phyloP scores from a whole-genome alignment of 306 rosid genomes.

The Abrus precatorius region DNA sequence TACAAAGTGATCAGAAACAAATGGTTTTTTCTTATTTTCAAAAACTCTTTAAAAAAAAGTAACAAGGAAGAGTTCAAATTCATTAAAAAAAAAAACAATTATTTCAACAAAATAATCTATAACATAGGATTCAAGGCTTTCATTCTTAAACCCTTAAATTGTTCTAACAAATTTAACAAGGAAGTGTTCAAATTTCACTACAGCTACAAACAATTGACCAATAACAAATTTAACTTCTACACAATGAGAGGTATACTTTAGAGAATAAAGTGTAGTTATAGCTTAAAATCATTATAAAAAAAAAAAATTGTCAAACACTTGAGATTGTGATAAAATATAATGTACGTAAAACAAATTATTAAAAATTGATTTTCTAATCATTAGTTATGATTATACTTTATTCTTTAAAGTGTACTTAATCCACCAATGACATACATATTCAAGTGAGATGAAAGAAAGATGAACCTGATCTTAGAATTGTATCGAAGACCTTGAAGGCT shows the following conservation, averaged over 20 bases:
- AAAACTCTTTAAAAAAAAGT: not conserved
- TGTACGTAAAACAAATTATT: not conserved
- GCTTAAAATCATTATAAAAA: not conserved
- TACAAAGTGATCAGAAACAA: not conserved
- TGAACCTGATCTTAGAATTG: slow-evolving; percentile 86
- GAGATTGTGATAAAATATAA: not conserved
- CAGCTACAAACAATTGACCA: not conserved
- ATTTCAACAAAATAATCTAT: not conserved
- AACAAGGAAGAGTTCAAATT: too few species aligned
- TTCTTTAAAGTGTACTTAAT: not conserved
- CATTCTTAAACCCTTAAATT: not conserved
- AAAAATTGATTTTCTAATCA: not conserved
- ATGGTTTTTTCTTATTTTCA: not conserved
- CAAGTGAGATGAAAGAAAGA: not conserved
- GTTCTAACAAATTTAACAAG: not conserved
- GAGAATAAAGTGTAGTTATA: not conserved
- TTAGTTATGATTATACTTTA: too few species aligned
- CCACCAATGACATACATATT: not conserved
- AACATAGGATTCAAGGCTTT: slow-evolving; percentile 2
- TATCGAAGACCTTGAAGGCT: slow-evolving; percentile 83
- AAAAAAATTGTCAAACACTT: not conserved
- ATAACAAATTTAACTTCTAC: not conserved
- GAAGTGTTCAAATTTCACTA: slow-evolving; percentile 4
- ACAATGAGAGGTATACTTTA: not conserved
- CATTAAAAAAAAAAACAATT: not conserved